Evolutionary conservation across 148 eudicot genomes (phyloP).

Genomic region (Chenopodium suecicum): DNA sequence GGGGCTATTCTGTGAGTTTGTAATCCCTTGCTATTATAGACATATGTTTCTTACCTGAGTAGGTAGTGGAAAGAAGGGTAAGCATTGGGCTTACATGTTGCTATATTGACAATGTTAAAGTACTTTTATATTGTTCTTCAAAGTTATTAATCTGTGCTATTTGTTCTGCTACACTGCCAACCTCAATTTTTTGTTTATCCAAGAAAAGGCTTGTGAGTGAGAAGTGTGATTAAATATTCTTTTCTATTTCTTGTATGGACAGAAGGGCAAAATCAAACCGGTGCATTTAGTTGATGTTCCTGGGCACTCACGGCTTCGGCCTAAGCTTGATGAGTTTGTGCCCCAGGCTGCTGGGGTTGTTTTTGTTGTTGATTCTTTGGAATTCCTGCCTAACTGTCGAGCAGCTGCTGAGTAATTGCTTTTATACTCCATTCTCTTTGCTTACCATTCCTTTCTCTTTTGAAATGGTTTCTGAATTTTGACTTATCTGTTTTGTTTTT

Average conservation of each 20-base stretch:
- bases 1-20: not conserved
- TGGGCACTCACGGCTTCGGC: conserved; percentile 89
- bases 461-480: not conserved
- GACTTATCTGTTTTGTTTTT: conserved; percentile 13
- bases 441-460: not conserved
- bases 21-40: not conserved
- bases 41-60: not conserved
- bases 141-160: not conserved
- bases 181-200: not conserved
- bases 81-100: not conserved
- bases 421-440: not conserved
- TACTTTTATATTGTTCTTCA: not conserved
- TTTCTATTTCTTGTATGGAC: conserved; percentile 18
- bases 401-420: conserved; percentile 78
- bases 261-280: conserved; percentile 75
- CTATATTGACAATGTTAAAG: not conserved
- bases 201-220: not conserved
- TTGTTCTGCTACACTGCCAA: not conserved
- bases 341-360: conserved; percentile 84
- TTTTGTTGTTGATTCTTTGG: conserved; percentile 89
- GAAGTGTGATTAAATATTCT: not conserved
- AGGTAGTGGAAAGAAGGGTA: not conserved
- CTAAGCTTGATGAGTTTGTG: conserved; percentile 86
- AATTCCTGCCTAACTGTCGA: conserved; percentile 77
- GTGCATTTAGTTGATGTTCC: conserved; percentile 91